Evolutionary conservation across 2,329 filamentous ascomycete species (phyloP).

Genomic region (Diaporthe sp.): DNA sequence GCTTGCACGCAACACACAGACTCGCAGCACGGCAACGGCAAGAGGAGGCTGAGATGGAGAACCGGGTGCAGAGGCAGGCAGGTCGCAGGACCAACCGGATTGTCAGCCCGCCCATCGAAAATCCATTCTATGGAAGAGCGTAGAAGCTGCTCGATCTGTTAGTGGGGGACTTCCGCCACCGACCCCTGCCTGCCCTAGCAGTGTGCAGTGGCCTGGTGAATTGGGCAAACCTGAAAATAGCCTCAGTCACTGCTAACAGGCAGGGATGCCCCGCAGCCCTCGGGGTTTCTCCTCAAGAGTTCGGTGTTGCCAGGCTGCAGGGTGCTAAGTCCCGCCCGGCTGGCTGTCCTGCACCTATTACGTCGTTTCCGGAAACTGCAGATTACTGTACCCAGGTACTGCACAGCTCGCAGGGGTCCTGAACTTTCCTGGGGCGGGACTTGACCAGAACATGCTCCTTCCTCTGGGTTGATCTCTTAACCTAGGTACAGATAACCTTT

Average conservation of each 20-base stretch:
- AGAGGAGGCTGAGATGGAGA: constrained; percentile 40
- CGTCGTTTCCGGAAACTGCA: constrained; percentile 17
- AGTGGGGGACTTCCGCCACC: constrained; percentile 17
- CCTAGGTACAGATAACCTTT: neutral
- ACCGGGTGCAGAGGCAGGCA: constrained; percentile 30
- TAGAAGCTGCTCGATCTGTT: constrained; percentile 41
- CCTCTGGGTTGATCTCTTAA: neutral
- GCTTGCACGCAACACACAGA: constrained; percentile 16
- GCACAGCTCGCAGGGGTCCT: neutral
- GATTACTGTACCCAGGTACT: neutral
- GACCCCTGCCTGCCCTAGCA: neutral
- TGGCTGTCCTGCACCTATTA: constrained; percentile 16
- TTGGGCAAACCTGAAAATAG: constrained; percentile 7
- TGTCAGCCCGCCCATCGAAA: constrained; percentile 36
- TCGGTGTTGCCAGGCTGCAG: constrained; percentile 24
- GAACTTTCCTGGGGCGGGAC: neutral
- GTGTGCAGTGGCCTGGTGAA: neutral
- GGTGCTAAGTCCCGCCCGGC: constrained; percentile 17
- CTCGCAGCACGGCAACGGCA: constrained; percentile 25
- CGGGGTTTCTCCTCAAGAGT: constrained; percentile 21
- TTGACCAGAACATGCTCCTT: neutral
- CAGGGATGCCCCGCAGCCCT: constrained; percentile 39
- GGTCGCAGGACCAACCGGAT: constrained; percentile 28
- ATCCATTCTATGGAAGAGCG: constrained; percentile 39
- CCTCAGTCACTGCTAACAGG: constrained; percentile 1